Percentiles rank a stretch among this genome's conserved stretches.
phyloP scores from a whole-genome alignment of 352 stramenopile genomes.

The Pythium periplocum region DNA sequence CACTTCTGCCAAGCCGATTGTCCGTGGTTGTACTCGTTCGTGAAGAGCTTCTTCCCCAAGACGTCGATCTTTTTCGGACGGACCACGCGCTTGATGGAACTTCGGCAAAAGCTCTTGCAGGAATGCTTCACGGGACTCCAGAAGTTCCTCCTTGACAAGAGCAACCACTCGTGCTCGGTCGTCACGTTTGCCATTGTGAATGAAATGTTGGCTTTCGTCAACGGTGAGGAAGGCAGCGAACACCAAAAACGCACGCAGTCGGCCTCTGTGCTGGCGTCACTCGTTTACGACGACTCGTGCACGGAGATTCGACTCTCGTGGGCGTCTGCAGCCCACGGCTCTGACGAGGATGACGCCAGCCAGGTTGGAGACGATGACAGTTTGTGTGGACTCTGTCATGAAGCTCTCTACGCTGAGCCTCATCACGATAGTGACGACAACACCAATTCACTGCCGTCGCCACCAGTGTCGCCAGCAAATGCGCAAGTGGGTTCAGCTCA shows the following conservation, averaged over 20 bases:
- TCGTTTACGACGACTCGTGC: not conserved
- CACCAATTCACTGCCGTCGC: not conserved
- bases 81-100: slow-evolving; percentile 5
- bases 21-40: slow-evolving; percentile 13
- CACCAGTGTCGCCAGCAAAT: not conserved
- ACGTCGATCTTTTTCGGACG: slow-evolving; percentile 3
- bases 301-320: not conserved
- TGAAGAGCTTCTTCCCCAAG: slow-evolving; percentile 18
- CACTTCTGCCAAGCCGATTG: slow-evolving; percentile 18
- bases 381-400: not conserved
- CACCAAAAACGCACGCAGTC: slow-evolving; percentile 1
- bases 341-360: not conserved
- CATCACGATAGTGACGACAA: not conserved
- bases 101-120: slow-evolving; percentile 12
- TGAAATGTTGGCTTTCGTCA: slow-evolving; percentile 17
- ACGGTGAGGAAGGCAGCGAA: slow-evolving; percentile 10
- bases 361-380: not conserved
- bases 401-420: not conserved
- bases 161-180: slow-evolving; percentile 22
- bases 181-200: slow-evolving; percentile 9
- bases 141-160: slow-evolving; percentile 11
- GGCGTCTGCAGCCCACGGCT: not conserved
- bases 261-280: not conserved
- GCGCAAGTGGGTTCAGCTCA: slow-evolving; percentile 3
- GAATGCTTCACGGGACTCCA: slow-evolving; percentile 13